phyloP scores from a whole-genome alignment of 2,329 filamentous ascomycete genomes.

The Zopfia rhizophila region DNA sequence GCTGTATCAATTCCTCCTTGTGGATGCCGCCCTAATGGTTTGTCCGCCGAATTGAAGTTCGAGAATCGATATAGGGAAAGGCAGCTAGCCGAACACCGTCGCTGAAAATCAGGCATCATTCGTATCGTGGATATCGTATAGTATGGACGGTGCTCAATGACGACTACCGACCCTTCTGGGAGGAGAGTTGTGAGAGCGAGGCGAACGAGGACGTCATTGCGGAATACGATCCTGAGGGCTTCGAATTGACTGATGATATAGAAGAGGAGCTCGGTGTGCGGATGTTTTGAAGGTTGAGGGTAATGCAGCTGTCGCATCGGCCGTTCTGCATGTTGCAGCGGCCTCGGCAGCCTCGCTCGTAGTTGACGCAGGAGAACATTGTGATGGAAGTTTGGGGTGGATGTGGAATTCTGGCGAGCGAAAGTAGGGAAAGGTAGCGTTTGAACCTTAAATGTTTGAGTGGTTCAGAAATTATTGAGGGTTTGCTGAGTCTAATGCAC shows the following conservation, averaged over 20 bases:
- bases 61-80: constrained; percentile 3
- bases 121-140: constrained; percentile 5
- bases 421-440: too few species aligned
- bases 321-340: constrained; percentile 51
- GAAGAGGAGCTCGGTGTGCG: constrained; percentile 48
- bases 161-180: constrained; percentile 32
- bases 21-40: constrained; percentile 2
- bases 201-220: constrained; percentile 54
- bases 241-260: constrained; percentile 37
- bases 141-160: constrained; percentile 13
- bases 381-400: constrained; percentile 21
- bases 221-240: constrained; percentile 45
- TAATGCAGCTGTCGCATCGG: constrained; percentile 52
- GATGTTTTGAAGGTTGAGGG: constrained; percentile 50
- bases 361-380: constrained; percentile 58
- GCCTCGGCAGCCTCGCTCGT: constrained; percentile 56
- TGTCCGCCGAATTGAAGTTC: background rate
- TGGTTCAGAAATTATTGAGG: background rate
- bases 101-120: constrained; percentile 11
- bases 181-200: constrained; percentile 46
- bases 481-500: constrained; percentile 7
- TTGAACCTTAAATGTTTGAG: too few species aligned
- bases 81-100: constrained; percentile 12
- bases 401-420: background rate
- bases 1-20: constrained; percentile 7